Base-by-base conservation (phyloP, 169 alveolate species). In the Eimeria tenella region DNA sequence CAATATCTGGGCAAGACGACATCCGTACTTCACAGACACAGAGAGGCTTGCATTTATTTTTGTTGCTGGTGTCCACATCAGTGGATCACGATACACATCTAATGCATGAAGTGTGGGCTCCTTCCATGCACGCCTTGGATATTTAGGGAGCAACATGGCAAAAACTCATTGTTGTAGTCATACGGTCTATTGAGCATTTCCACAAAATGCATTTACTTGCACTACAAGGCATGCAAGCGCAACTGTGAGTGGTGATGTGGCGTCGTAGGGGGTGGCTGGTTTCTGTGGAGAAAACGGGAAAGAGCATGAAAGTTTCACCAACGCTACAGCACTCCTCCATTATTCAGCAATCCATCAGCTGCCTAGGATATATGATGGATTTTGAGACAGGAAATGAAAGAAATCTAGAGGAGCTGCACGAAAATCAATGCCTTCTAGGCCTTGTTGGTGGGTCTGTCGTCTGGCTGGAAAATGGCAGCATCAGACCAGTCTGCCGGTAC, bases 231-330 rank as follows among this genome's bases (percentile, higher is more conserved):
- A 31, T 31, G 42, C 42, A 31, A 31, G 42, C 42, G 42, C 42
- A 31, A 31, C 42, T 31, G 42, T 31, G 42, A 1, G 42, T 31
- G 42, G 1, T 68, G 55, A 9, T 84, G 62, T 49, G 8, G 42
- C 58, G 79, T 31, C 62, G 63, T n/a, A 84, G 91, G 79, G 79
- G 58, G 91, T 84, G 75, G 91, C 52, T 31, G 81, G 55, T 84
- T 15, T 25, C 23, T 13, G 75, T 71, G 52, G 70, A 84, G 19
- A 42, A n/a, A 21, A 15, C 25, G 5, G 73, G 73, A 31, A 58
- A 62, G 52, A 15, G 21, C 10, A 25, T 60, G 8, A 58, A 62
- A 25, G 91, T 84, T 75, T 84, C 81, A 8, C 15, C 63, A 5
- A 25, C 50, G 53, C n/a, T 84, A 21, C 25, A 25, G 10, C 50